Evolutionary conservation across 2,329 filamentous ascomycete species (phyloP).

Genomic region (Fusarium stilboides): DNA sequence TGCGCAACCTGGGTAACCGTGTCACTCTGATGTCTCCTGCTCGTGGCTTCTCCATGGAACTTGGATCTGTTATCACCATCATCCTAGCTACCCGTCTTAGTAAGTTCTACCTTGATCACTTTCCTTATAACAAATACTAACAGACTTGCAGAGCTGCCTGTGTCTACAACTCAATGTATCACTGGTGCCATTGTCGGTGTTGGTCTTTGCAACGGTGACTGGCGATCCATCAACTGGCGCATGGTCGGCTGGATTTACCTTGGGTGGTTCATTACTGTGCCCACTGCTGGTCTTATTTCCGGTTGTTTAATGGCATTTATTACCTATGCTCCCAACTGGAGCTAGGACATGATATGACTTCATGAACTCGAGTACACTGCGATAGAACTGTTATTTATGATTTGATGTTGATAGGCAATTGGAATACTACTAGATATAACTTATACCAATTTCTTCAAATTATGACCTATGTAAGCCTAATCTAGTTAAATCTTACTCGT

Average conservation of each 20-base stretch:
- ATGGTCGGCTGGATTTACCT: constrained; percentile 73
- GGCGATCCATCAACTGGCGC: constrained; percentile 74
- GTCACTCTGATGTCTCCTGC: constrained; percentile 74
- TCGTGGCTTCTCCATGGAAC: constrained; percentile 73
- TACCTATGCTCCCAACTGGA: constrained; percentile 71
- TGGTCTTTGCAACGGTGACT: constrained; percentile 72
- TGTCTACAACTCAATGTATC: constrained; percentile 77
- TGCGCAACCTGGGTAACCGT: constrained; percentile 74
- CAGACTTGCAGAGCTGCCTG: constrained; percentile 64
- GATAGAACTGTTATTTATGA: constrained; percentile 1
- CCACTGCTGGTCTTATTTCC: constrained; percentile 69
- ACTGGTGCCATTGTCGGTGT: constrained; percentile 75
- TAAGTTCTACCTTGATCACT: constrained; percentile 45
- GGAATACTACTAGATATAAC: neutral
- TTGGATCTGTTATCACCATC: constrained; percentile 74
- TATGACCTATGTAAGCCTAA: too few species aligned
- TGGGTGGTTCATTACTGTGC: constrained; percentile 74
- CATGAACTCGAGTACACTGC: neutral
- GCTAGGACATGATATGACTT: neutral
- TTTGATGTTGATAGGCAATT: constrained; percentile 1
- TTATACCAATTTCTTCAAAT: constrained; percentile 7
- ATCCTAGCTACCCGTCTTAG: constrained; percentile 74
- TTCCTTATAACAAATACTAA: constrained; percentile 14
- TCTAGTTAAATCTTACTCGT: too few species aligned
- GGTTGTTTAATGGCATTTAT: constrained; percentile 75